These are phyloP conservation scores for Ceratocystis harringtonii DNA, from an alignment of 2,329 filamentous ascomycete species.

Conservation along the genomic window DNA sequence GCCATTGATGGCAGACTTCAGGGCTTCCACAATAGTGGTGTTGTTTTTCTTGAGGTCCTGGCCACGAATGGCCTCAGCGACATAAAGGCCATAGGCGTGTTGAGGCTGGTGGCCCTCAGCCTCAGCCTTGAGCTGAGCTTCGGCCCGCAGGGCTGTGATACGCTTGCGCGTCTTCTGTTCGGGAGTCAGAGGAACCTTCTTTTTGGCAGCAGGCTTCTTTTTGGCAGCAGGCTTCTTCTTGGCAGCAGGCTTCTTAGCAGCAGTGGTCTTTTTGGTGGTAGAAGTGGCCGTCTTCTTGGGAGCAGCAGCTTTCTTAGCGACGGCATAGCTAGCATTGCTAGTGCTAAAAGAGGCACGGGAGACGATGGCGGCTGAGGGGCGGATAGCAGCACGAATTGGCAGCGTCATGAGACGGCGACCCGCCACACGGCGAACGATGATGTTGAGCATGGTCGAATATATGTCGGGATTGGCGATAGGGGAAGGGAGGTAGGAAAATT, in stretches of 20 bases:
- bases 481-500: background rate
- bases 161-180: conserved; percentile 25
- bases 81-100: conserved; percentile 26
- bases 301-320: background rate
- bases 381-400: conserved; percentile 13
- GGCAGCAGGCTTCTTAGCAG: conserved; percentile 19
- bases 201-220: conserved; percentile 21
- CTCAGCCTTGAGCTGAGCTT: conserved; percentile 4
- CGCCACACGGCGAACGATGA: conserved; percentile 11
- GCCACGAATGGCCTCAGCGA: conserved; percentile 24
- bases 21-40: conserved; percentile 17
- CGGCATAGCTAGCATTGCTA: background rate
- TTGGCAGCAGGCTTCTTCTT: conserved; percentile 19
- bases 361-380: background rate
- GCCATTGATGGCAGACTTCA: conserved; percentile 22
- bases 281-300: conserved; percentile 13
- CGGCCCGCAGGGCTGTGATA: background rate
- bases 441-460: conserved; percentile 8
- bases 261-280: conserved; percentile 20
- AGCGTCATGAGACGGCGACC: conserved; percentile 11
- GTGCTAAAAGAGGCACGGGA: conserved; percentile 8
- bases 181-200: conserved; percentile 25
- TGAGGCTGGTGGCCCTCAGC: conserved; percentile 20
- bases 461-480: background rate
- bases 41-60: conserved; percentile 2